Percentiles rank a stretch among this genome's conserved stretches.
phyloP scores from a whole-genome alignment of 2,329 filamentous ascomycete species.

The Stylonectria norvegica region DNA sequence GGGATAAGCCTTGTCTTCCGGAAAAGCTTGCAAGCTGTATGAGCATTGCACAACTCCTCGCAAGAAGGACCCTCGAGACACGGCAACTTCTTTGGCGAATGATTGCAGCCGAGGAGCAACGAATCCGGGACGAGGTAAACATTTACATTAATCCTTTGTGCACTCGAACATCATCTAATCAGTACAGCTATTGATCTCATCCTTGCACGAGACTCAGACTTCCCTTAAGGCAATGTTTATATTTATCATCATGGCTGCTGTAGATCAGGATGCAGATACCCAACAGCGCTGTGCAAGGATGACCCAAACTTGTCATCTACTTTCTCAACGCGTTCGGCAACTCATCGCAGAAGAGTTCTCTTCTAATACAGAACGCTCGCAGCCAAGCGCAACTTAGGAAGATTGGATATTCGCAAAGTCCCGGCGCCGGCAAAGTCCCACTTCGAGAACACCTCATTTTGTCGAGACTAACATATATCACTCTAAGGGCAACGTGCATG shows the following conservation, averaged over 20 bases:
- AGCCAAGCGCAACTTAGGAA: constrained; percentile 24
- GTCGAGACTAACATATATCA: constrained; percentile 1
- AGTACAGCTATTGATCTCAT: not conserved
- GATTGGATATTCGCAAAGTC: constrained; percentile 33
- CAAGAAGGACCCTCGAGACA: constrained; percentile 17
- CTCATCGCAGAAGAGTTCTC: constrained; percentile 5
- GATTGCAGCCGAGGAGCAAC: constrained; percentile 21
- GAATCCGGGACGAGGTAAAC: constrained; percentile 20
- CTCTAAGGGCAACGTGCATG: constrained; percentile 18
- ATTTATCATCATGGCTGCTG: constrained; percentile 26
- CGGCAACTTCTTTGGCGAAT: constrained; percentile 26
- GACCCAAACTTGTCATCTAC: constrained; percentile 19
- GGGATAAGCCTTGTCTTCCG: constrained; percentile 17
- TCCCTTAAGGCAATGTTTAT: constrained; percentile 1
- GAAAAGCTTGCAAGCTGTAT: constrained; percentile 25
- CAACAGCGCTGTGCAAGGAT: constrained; percentile 5
- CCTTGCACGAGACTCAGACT: not conserved
- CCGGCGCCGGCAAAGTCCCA: constrained; percentile 18
- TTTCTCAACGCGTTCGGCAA: constrained; percentile 11
- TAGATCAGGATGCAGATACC: constrained; percentile 12
- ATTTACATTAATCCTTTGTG: too few relatives aligned
- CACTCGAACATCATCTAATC: too few relatives aligned
- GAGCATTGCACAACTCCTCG: constrained; percentile 25
- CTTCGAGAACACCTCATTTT: fast-evolving
- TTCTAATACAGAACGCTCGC: constrained; percentile 10